These are phyloP conservation scores for Phialophora macrospora DNA, from an alignment of 2,329 filamentous ascomycete species.

Conservation along the genomic window DNA sequence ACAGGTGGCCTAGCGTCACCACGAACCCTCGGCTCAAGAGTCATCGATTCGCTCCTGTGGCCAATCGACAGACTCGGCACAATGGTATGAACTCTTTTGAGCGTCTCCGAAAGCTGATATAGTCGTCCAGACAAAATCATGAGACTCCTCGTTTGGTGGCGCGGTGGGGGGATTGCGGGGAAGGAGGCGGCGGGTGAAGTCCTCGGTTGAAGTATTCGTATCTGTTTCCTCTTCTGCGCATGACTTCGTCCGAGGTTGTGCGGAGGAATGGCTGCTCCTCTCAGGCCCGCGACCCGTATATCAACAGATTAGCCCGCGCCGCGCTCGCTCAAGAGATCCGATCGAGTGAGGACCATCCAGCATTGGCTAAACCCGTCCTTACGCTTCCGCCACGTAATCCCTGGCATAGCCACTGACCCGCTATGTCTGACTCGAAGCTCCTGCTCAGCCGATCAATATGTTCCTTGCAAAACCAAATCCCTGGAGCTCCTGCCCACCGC, in stretches of 20 bases:
- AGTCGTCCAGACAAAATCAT: background rate
- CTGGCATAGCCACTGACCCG: conserved; percentile 2
- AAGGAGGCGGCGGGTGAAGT: background rate
- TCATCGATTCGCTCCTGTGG: background rate
- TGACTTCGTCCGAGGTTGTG: conserved; percentile 14
- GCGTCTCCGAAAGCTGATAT: conserved; percentile 2
- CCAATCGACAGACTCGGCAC: background rate
- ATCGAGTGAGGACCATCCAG: background rate
- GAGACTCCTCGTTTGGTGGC: background rate
- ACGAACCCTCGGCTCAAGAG: background rate
- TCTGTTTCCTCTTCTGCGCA: background rate
- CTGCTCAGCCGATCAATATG: conserved; percentile 21
- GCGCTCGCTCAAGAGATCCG: background rate
- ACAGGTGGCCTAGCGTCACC: background rate
- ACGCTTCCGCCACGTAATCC: background rate
- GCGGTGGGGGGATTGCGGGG: conserved; percentile 15
- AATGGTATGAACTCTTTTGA: background rate
- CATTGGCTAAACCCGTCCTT: background rate
- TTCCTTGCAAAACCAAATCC: conserved; percentile 36
- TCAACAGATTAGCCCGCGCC: background rate
- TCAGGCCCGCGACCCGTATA: background rate
- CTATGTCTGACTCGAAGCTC: conserved; percentile 13
- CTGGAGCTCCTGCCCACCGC: conserved; percentile 41
- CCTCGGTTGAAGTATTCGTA: conserved; percentile 2
- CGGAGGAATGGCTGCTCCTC: background rate